Evolutionary conservation across 1,284 basidiomycete species (phyloP).

Genomic region (Ustilago shanxiensis): DNA sequence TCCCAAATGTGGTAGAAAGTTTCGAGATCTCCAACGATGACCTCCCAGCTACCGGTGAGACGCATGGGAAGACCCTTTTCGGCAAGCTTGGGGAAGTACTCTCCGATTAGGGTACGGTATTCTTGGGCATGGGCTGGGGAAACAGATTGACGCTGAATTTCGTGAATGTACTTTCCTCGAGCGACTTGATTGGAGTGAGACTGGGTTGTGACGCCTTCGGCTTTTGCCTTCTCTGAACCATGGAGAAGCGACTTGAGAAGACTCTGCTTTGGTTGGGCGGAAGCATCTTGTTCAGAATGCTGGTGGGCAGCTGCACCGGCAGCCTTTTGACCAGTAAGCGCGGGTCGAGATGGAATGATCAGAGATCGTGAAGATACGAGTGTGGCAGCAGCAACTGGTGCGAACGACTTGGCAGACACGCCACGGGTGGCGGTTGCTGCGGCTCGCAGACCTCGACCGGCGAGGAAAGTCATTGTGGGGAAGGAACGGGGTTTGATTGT

Average conservation of each 20-base stretch:
- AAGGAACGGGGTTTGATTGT: neutral
- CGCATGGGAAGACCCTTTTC: slow-evolving; percentile 43
- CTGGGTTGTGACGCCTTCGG: slow-evolving; percentile 50
- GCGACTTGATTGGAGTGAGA: slow-evolving; percentile 54
- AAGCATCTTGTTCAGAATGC: slow-evolving; percentile 2
- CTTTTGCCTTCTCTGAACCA: slow-evolving; percentile 59
- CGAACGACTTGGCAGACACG: slow-evolving; percentile 14
- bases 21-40: slow-evolving; percentile 65
- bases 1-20: slow-evolving; percentile 69
- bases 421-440: slow-evolving; percentile 20
- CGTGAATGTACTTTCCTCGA: slow-evolving; percentile 65
- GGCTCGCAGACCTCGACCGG: slow-evolving; percentile 28
- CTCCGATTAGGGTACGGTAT: slow-evolving; percentile 54
- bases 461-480: slow-evolving; percentile 25
- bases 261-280: slow-evolving; percentile 41
- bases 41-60: slow-evolving; percentile 63
- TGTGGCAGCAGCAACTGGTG: slow-evolving; percentile 7
- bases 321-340: slow-evolving; percentile 13
- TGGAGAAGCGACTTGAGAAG: slow-evolving; percentile 60
- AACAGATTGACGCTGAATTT: slow-evolving; percentile 64
- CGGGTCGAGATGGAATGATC: slow-evolving; percentile 34
- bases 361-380: slow-evolving; percentile 36
- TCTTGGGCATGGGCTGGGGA: slow-evolving; percentile 55
- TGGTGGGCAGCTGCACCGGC: slow-evolving; percentile 7
- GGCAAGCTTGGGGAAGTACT: slow-evolving; percentile 58